Conservation (phyloP, 495 filamentous ascomycete genomes). For the Immersiella caudata region DNA sequence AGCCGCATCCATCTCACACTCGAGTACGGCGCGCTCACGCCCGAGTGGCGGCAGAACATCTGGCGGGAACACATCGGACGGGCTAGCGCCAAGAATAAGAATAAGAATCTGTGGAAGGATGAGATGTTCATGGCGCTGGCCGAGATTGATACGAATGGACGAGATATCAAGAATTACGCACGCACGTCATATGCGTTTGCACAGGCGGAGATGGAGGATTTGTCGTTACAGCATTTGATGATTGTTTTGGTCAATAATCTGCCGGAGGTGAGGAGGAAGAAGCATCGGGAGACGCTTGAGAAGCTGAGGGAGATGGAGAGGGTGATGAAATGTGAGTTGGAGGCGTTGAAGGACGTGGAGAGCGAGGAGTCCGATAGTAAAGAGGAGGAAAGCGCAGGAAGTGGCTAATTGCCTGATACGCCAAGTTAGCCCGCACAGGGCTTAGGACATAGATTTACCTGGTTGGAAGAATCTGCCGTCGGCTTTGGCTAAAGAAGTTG, state of each 20-base stretch:
- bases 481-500: too few relatives aligned
- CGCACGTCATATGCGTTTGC: conserved; percentile 6
- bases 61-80: conserved; percentile 4
- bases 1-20: conserved; percentile 49
- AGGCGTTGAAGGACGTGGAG: neutral
- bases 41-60: neutral
- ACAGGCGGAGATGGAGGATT: neutral
- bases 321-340: neutral
- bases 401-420: too few relatives aligned
- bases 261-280: neutral
- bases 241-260: conserved; percentile 1
- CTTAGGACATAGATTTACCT: too few relatives aligned
- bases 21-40: conserved; percentile 33
- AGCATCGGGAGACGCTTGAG: neutral
- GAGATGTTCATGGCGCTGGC: neutral
- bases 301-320: neutral
- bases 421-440: too few relatives aligned
- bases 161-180: conserved; percentile 3
- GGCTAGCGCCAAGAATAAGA: neutral
- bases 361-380: too few relatives aligned
- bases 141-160: neutral
- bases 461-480: too few relatives aligned
- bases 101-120: conserved; percentile 4
- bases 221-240: neutral
- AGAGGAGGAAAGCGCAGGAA: too few relatives aligned